These are phyloP conservation scores for Entrophospora sp. DNA, from an alignment of 192 early-diverging fungal genomes.

Conservation along the genomic window DNA sequence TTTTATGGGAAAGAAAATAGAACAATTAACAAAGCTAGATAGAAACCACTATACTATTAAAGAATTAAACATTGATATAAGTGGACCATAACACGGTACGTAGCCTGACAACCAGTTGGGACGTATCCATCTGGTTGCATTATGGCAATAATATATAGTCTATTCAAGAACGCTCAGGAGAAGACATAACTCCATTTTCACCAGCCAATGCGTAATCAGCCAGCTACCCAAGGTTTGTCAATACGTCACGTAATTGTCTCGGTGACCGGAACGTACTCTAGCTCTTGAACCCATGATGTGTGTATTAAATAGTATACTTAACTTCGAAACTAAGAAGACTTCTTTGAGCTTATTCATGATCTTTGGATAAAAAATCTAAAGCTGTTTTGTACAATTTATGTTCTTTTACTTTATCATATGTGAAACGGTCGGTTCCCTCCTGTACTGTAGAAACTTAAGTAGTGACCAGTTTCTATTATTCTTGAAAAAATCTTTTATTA, in stretches of 20 bases:
- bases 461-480: slow-evolving; percentile 5
- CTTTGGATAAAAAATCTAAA: slow-evolving; percentile 7
- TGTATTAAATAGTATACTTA: slow-evolving; percentile 1
- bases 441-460: background rate
- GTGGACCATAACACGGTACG: slow-evolving; percentile 19
- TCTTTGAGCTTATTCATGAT: slow-evolving; percentile 4
- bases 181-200: slow-evolving; percentile 17
- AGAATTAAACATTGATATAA: too few relatives aligned
- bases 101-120: slow-evolving; percentile 15
- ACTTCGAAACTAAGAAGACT: slow-evolving; percentile 13
- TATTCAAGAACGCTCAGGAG: slow-evolving; percentile 19
- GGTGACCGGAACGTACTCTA: slow-evolving; percentile 20
- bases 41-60: slow-evolving; percentile 11
- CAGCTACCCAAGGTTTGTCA: slow-evolving; percentile 17
- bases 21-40: background rate
- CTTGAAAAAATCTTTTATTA: slow-evolving; percentile 7
- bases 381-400: slow-evolving; percentile 8
- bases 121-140: slow-evolving; percentile 17
- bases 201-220: slow-evolving; percentile 5
- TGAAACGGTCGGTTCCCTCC: slow-evolving; percentile 5
- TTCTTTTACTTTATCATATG: slow-evolving; percentile 12
- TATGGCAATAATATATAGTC: slow-evolving; percentile 18
- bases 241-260: slow-evolving; percentile 19
- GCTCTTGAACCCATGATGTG: slow-evolving; percentile 19
- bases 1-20: slow-evolving; percentile 19